Evolutionary conservation across 2,329 filamentous ascomycete genomes (phyloP).

Genomic region (Hypoxylon sp.): DNA sequence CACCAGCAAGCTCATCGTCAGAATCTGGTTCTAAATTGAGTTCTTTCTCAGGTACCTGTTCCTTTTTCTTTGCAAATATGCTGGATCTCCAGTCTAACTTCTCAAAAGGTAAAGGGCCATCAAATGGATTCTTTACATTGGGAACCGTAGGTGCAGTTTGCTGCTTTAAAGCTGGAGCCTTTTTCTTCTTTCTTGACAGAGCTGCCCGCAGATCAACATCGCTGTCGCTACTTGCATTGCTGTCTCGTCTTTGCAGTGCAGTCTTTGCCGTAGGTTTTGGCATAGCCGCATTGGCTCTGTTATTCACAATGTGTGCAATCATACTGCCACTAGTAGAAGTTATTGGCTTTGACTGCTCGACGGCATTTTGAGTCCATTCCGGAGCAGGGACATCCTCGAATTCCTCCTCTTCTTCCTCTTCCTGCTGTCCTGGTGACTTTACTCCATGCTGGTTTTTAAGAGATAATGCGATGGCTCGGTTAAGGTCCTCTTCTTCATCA

Average conservation of each 20-base stretch:
- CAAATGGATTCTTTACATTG: conserved; percentile 74
- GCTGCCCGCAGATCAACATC: conserved; percentile 86
- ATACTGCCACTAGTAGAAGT: conserved; percentile 66
- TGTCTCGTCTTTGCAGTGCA: conserved; percentile 62
- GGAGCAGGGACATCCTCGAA: conserved; percentile 67
- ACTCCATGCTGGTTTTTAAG: conserved; percentile 72
- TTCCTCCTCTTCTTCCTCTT: conserved; percentile 57
- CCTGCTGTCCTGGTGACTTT: conserved; percentile 47
- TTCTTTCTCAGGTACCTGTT: conserved; percentile 44
- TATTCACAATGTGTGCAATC: conserved; percentile 81
- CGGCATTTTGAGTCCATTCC: conserved; percentile 69
- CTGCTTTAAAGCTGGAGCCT: conserved; percentile 53
- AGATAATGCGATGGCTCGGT: conserved; percentile 86
- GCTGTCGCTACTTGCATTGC: conserved; percentile 74
- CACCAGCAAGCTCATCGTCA: conserved; percentile 53
- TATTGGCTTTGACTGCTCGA: conserved; percentile 65
- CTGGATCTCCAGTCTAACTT: conserved; percentile 79
- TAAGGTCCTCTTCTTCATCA: conserved; percentile 73
- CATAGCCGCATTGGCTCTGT: conserved; percentile 74
- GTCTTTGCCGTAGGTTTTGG: conserved; percentile 64
- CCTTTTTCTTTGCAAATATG: conserved; percentile 64
- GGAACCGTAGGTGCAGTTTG: conserved; percentile 55
- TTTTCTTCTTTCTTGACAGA: conserved; percentile 73
- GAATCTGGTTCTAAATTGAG: conserved; percentile 16
- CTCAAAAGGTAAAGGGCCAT: conserved; percentile 90